phyloP scores from a whole-genome alignment of 106 monocot genomes.

The Dendrobium catenatum region DNA sequence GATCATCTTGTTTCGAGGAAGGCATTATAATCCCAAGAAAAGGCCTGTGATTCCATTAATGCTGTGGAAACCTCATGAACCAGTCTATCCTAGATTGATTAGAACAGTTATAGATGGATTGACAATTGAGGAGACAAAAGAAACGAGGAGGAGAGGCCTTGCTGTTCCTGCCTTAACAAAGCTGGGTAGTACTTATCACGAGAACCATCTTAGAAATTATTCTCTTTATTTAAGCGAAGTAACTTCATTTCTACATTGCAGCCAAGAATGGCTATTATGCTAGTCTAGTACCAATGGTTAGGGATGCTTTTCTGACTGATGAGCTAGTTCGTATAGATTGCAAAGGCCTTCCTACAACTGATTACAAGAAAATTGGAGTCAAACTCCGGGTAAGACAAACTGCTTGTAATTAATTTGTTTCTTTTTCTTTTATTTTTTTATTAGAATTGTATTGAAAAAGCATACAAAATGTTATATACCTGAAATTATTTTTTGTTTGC shows the following conservation, averaged over 20 bases:
- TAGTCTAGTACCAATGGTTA: constrained; percentile 84
- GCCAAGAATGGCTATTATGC: constrained; percentile 99
- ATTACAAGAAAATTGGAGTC: constrained; percentile 89
- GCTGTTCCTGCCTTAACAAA: constrained; percentile 72
- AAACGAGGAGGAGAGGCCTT: constrained; percentile 88
- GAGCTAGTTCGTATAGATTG: constrained; percentile 92
- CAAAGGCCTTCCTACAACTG: constrained; percentile 69
- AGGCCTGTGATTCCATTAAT: constrained; percentile 86
- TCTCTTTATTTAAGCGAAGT: background rate
- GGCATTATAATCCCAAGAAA: constrained; percentile 84
- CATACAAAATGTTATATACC: background rate
- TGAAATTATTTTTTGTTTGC: too few relatives aligned
- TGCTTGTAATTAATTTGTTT: background rate
- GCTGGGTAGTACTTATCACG: constrained; percentile 48
- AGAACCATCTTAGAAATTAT: background rate
- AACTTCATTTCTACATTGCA: constrained; percentile 23
- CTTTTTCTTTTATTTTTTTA: too few relatives aligned
- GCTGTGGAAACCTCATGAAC: constrained; percentile 98
- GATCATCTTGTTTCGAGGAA: constrained; percentile 84
- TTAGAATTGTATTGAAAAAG: background rate
- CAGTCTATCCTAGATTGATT: constrained; percentile 84
- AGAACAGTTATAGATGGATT: constrained; percentile 83
- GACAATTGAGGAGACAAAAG: constrained; percentile 82
- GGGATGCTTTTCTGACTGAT: constrained; percentile 88
- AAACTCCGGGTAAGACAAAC: constrained; percentile 70